Percentiles rank a stretch among this genome's conserved stretches.
Evolutionary conservation across 306 rosid species (phyloP).

Genomic region (Arachis stenosperma): DNA sequence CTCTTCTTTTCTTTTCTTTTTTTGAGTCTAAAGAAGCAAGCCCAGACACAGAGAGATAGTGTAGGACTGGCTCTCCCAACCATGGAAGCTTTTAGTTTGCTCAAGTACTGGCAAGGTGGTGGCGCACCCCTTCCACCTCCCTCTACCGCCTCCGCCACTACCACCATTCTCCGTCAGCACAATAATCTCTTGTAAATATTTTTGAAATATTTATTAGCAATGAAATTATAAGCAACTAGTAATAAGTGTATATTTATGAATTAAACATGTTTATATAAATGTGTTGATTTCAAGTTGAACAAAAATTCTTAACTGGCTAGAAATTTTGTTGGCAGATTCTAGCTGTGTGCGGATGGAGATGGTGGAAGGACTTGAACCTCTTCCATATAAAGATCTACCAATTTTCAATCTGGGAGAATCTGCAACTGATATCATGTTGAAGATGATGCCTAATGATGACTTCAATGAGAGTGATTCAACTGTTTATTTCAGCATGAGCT

Average conservation of each 20-base stretch:
- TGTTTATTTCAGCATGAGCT: too few relatives aligned
- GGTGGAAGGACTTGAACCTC: conserved; percentile 48
- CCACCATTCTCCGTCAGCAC: conserved; percentile 45
- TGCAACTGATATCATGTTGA: neutral
- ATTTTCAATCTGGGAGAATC: conserved; percentile 3
- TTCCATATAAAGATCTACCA: conserved; percentile 62
- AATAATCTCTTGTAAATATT: too few relatives aligned
- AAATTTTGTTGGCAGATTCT: conserved; percentile 18
- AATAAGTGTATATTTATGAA: too few relatives aligned
- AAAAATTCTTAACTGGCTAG: neutral
- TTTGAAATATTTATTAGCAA: too few relatives aligned
- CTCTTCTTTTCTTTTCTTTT: too few relatives aligned
- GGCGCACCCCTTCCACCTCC: conserved; percentile 26
- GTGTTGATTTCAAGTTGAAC: too few relatives aligned
- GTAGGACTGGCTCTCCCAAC: conserved; percentile 98
- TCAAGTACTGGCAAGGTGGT: conserved; percentile 85
- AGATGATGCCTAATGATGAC: neutral
- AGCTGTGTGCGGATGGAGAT: conserved; percentile 29
- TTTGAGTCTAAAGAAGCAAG: too few relatives aligned
- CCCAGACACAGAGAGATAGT: too few relatives aligned
- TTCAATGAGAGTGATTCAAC: too few relatives aligned
- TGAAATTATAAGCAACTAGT: too few relatives aligned
- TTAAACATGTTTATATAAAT: too few relatives aligned
- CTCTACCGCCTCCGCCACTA: conserved; percentile 36
- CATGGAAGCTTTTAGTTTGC: conserved; percentile 97